Conservation (phyloP, 2,329 filamentous ascomycete genomes). For the Podosphaera fusca region DNA sequence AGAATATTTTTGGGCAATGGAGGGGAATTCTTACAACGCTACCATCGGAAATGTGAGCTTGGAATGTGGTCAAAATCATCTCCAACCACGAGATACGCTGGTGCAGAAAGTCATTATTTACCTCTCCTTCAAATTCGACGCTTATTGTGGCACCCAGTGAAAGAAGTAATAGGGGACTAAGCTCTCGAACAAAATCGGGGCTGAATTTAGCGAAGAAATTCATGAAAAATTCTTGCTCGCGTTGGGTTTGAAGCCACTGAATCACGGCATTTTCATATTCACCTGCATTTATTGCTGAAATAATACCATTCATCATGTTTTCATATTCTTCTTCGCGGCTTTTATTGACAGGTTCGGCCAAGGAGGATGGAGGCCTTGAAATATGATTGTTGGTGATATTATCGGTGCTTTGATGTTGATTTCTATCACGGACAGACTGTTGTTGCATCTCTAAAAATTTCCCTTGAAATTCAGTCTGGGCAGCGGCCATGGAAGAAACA, state of each 20-base stretch:
- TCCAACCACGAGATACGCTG: slow-evolving; percentile 38
- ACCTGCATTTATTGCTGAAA: slow-evolving; percentile 34
- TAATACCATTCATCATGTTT: slow-evolving; percentile 33
- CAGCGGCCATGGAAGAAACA: slow-evolving; percentile 43
- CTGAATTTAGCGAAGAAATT: slow-evolving; percentile 28
- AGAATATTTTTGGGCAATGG: neutral
- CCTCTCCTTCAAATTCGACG: slow-evolving; percentile 28
- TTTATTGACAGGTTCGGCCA: slow-evolving; percentile 17
- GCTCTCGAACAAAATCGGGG: slow-evolving; percentile 28
- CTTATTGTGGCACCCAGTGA: slow-evolving; percentile 42
- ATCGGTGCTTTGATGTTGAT: slow-evolving; percentile 2
- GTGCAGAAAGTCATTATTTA: slow-evolving; percentile 19
- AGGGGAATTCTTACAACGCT: slow-evolving; percentile 14
- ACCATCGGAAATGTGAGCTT: slow-evolving; percentile 11
- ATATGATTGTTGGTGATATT: slow-evolving; percentile 2
- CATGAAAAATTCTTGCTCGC: slow-evolving; percentile 39
- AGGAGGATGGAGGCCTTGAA: slow-evolving; percentile 6
- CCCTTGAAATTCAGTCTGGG: slow-evolving; percentile 45
- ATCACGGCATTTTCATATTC: slow-evolving; percentile 40
- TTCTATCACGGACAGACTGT: slow-evolving; percentile 22
- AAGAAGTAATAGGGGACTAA: slow-evolving; percentile 37
- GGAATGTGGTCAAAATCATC: slow-evolving; percentile 30
- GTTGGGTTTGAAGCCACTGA: slow-evolving; percentile 41
- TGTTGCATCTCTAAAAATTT: slow-evolving; percentile 35
- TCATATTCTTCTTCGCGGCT: slow-evolving; percentile 28